Percentiles rank a stretch among this genome's conserved stretches.
Evolutionary conservation across 176 grass and related monocot species (phyloP).

Genomic region (Hyparrhenia diplandra): DNA sequence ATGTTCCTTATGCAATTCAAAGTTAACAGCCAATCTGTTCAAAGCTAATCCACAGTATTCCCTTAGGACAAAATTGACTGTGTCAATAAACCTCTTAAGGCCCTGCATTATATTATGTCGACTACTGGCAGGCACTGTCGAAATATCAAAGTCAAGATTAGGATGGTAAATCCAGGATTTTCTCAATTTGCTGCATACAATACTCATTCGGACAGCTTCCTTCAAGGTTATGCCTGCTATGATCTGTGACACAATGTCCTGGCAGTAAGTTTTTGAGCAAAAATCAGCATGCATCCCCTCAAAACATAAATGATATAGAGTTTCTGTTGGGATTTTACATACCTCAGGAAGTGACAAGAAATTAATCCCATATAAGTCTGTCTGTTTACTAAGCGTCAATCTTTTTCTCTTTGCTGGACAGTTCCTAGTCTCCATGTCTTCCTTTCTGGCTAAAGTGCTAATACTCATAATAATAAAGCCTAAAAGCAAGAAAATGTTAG

Average conservation of each 20-base stretch:
- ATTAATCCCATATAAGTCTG: background rate
- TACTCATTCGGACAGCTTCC: constrained; percentile 13
- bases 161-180: background rate
- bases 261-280: background rate
- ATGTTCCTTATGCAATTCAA: constrained; percentile 11
- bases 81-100: background rate
- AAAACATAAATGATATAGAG: background rate
- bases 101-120: background rate
- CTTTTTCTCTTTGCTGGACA: too few species aligned
- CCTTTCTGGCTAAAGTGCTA: background rate
- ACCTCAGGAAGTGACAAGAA: constrained; percentile 20
- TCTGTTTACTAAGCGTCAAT: too few species aligned
- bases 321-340: background rate
- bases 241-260: background rate
- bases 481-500: background rate
- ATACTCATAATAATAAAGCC: background rate
- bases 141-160: constrained; percentile 16
- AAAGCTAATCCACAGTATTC: background rate
- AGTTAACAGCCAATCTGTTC: background rate
- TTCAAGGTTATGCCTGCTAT: constrained; percentile 5
- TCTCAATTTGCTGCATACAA: background rate
- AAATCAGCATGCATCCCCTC: background rate
- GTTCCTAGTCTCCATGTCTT: background rate
- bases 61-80: background rate
- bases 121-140: background rate